Evolutionary conservation across 192 early-diverging fungal species (phyloP), one percentile per base, ranked within the genome.

Genomic region (Coemansia sp.): DNA sequence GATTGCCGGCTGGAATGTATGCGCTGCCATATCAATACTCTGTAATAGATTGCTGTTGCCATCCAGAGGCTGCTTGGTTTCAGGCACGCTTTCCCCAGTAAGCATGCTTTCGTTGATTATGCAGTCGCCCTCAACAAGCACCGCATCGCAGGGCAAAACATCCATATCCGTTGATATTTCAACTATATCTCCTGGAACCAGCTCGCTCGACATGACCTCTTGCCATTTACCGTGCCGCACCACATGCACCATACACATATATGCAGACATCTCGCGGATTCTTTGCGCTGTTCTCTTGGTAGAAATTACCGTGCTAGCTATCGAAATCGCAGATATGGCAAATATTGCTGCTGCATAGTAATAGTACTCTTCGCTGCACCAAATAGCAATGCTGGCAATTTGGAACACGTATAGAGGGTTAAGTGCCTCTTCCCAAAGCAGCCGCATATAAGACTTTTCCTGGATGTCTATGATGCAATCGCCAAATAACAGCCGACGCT

Each of bases 91-190:
- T 68, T 99, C 97, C 20, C 97, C 97, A 4, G 97, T 99, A 16
- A 99, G 81, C 93, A 98, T 96, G 59, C 84, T 90, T 74, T 98
- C 97, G 75, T 97, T 96, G 38, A 97, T 86, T 47, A 99, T 95
- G 60, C 93, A 95, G 59, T 92, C 92, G 21, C 97, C 97, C 15
- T 88, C 81, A 5, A 98, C 71, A 3, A 99, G 73, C 16, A 97
- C 64, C 9, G 89, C 90, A 44, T 99, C 97, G 65, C 94, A 98
- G 0, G 97, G 94, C 16, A 94, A 75, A 3, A 78, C 63, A 1
- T 78, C 55, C 6, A 85, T 55, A 20, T 76, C 62, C 20, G 72
- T 75, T 1, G 83, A 72, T 7, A 90, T 53, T 45, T 96, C 91
- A 62, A 96, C 80, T 6, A 99, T 75, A 65, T 99, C 97, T 18